Evolutionary conservation across 169 alveolate genomes (phyloP).

Genomic region (Plasmodium ovale): DNA sequence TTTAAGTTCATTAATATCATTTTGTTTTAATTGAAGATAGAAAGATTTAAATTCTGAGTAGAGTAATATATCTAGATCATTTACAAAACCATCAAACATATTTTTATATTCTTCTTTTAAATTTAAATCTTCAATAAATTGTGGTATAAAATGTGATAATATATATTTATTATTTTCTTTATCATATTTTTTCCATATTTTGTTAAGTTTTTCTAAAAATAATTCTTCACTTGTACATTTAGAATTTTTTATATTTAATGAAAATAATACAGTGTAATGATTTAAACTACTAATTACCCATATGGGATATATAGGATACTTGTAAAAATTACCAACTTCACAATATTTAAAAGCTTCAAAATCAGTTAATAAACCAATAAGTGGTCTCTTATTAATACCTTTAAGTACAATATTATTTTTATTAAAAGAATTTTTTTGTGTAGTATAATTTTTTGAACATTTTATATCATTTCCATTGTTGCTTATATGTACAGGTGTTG

Average conservation of each 20-base stretch:
- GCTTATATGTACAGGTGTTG: background rate
- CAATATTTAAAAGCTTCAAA: slow-evolving; percentile 87
- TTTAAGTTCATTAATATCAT: slow-evolving; percentile 52
- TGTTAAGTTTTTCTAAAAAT: slow-evolving; percentile 34
- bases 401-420: slow-evolving; percentile 77
- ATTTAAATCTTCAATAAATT: slow-evolving; percentile 77
- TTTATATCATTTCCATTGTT: background rate
- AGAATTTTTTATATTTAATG: slow-evolving; percentile 67
- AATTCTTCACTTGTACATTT: slow-evolving; percentile 70
- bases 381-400: slow-evolving; percentile 83
- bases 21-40: slow-evolving; percentile 64
- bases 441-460: background rate
- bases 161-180: slow-evolving; percentile 82
- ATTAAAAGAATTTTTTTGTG: slow-evolving; percentile 2
- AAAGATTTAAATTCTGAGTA: slow-evolving; percentile 71
- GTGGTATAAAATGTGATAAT: slow-evolving; percentile 64
- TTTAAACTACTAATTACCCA: slow-evolving; percentile 87
- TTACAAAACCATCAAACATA: slow-evolving; percentile 58
- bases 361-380: slow-evolving; percentile 86
- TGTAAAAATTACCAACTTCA: slow-evolving; percentile 87
- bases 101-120: slow-evolving; percentile 63
- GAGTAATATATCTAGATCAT: slow-evolving; percentile 45
- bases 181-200: slow-evolving; percentile 80
- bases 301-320: slow-evolving; percentile 85
- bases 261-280: slow-evolving; percentile 85